A percentile compares a stretch with the other conserved stretches of the same genome.
Conservation (phyloP, 1,139 yeast species). For the Diutina neorugosa region DNA sequence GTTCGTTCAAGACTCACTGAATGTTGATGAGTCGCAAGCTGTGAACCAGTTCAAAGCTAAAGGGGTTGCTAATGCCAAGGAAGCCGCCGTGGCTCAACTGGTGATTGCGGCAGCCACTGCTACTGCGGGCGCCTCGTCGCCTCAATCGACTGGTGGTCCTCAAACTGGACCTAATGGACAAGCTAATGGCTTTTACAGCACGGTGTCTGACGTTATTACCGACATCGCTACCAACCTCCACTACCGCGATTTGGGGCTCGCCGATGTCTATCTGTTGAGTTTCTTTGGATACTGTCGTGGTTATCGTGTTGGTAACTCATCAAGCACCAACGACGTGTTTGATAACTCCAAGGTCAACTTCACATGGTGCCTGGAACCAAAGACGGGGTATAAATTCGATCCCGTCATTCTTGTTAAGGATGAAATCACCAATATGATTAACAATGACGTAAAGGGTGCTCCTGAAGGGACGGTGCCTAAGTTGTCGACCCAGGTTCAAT, state of each 20-base stretch:
- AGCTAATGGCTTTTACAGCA: neutral
- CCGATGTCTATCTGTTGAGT: conserved; percentile 52
- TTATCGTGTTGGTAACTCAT: conserved; percentile 9
- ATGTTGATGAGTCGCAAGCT: neutral
- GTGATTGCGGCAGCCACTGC: neutral
- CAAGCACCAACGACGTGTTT: conserved; percentile 11
- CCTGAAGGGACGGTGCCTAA: conserved; percentile 6
- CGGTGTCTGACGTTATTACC: conserved; percentile 8
- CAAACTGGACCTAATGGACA: neutral
- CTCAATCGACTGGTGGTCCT: neutral
- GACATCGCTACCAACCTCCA: conserved; percentile 8
- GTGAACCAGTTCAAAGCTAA: neutral
- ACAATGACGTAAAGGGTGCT: conserved; percentile 15
- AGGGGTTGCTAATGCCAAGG: neutral
- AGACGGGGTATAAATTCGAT: conserved; percentile 38
- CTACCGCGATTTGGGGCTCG: conserved; percentile 32
- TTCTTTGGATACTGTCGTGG: conserved; percentile 74
- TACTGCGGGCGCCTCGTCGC: neutral
- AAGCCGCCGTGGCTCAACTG: neutral
- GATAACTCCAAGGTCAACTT: conserved; percentile 28
- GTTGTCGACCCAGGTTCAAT: conserved; percentile 12
- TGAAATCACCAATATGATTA: conserved; percentile 23
- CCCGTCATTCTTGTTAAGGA: conserved; percentile 35
- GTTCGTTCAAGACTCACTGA: neutral
- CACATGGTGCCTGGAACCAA: conserved; percentile 45